Conservation (phyloP, 192 early-diverging fungal genomes). For the Coemansia sp. region DNA sequence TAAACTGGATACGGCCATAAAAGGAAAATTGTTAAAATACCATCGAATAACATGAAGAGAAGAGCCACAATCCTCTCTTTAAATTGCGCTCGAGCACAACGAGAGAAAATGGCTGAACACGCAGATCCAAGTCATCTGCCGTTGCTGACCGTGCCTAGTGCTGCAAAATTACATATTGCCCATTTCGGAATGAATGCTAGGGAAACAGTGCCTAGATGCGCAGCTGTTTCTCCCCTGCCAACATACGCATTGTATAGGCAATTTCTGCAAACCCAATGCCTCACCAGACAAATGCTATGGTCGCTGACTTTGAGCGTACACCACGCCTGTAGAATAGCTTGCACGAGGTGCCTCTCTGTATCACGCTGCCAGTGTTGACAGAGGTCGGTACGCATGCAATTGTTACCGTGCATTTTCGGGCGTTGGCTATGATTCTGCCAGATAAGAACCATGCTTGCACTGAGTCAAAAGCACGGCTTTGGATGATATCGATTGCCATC, state of each 20-base stretch:
- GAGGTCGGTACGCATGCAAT: not conserved
- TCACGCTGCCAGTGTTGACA: not conserved
- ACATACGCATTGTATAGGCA: not conserved
- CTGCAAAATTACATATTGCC: not conserved
- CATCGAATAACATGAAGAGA: not conserved
- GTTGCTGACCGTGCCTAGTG: not conserved
- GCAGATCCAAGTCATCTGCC: not conserved
- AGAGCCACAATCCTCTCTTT: not conserved
- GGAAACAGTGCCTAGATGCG: not conserved
- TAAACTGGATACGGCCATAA: not conserved
- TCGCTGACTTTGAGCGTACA: not conserved
- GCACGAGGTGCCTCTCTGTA: not conserved
- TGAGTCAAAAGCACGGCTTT: not conserved
- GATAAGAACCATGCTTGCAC: not conserved
- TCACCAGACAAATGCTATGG: not conserved
- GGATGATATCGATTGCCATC: not conserved
- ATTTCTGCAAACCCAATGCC: not conserved
- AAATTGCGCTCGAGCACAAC: not conserved
- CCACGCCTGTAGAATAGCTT: not conserved
- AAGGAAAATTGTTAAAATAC: not conserved
- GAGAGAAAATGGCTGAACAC: not conserved
- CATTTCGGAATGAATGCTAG: not conserved
- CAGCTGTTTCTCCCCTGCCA: not conserved
- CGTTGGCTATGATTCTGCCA: not conserved
- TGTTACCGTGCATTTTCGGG: not conserved